Evolutionary conservation across 2,329 filamentous ascomycete species (phyloP), one percentile per base, ranked within the genome.

Genomic region (Penicillium sp.): DNA sequence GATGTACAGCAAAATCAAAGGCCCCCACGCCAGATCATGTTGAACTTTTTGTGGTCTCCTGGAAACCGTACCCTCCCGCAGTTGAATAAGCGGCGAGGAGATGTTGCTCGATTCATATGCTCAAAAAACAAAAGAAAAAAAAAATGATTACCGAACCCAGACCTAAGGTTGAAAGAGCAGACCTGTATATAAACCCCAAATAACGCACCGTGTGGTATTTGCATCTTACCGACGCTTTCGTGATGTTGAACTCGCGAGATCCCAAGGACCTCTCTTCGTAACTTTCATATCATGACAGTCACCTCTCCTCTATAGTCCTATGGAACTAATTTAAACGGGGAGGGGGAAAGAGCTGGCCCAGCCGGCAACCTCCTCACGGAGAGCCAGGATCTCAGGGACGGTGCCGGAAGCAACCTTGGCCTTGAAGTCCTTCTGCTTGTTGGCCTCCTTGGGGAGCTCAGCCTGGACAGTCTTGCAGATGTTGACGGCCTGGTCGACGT

Each of bases 361-460:
- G 45, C 78, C 78, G 43, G 90, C 81, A 72, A 99, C 91, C 83
- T 97, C 93, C 80, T 90, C 88, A 80, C 86, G 89, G 72, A 96
- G 82, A 64, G 82, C 83, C 73, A 88, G 86, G 77, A 99, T 93
- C 80, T 92, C 89, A 56, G 84, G 76, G 45, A 95, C 81, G 69
- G 87, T 83, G 60, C 90, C 92, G 63, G 81, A 79, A 53, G 88
- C 84, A 57, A 96, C 90, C 84, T 90, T 93, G 72, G 85, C 86
- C 83, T 93, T 95, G 88, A 99, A 97, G 82, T 99, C 94, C 86
- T 97, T 97, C 75, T 95, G 89, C 86, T 95, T 96, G 86, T 97
- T 99, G 69, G 90, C 90, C 76, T 94, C 89, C 85, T 96, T 96
- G 74, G 94, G 93, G 23, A 97, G 84, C 60, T 82, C 79, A 54